These are phyloP conservation scores for Rhizopus stolonifer DNA, from an alignment of 371 early-diverging fungal species.

Conservation along the genomic window DNA sequence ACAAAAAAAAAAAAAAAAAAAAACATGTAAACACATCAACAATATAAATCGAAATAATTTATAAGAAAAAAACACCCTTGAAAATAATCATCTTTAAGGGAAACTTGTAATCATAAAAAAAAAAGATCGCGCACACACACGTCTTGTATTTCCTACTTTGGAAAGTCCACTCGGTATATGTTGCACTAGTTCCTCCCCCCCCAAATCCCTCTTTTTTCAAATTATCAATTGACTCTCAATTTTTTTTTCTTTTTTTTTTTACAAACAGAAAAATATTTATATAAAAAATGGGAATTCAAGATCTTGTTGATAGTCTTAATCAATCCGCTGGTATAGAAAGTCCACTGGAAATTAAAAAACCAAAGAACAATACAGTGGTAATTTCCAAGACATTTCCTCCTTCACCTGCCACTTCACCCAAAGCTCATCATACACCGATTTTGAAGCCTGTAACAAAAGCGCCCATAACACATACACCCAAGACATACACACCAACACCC, in stretches of 20 bases:
- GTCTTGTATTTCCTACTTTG: neutral
- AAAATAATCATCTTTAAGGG: too few species aligned
- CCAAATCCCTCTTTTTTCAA: neutral
- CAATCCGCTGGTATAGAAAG: conserved; percentile 17
- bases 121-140: neutral
- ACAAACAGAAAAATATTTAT: too few species aligned
- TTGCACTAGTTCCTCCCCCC: neutral
- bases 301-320: conserved; percentile 41
- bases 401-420: conserved; percentile 15
- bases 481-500: too few species aligned
- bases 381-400: conserved; percentile 6
- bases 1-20: too few species aligned
- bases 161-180: neutral
- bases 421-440: neutral
- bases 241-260: neutral
- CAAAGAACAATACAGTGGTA: conserved; percentile 8
- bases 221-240: neutral
- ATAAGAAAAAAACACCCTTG: too few species aligned
- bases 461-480: neutral
- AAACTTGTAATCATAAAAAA: too few species aligned
- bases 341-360: neutral
- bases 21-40: too few species aligned
- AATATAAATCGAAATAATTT: too few species aligned
- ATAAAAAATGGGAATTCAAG: conserved; percentile 38
- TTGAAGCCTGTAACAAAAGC: neutral